Evolutionary conservation across 225 moss, liverwort and hornwort genomes (phyloP).

Genomic region (Straminergon stramineum): DNA sequence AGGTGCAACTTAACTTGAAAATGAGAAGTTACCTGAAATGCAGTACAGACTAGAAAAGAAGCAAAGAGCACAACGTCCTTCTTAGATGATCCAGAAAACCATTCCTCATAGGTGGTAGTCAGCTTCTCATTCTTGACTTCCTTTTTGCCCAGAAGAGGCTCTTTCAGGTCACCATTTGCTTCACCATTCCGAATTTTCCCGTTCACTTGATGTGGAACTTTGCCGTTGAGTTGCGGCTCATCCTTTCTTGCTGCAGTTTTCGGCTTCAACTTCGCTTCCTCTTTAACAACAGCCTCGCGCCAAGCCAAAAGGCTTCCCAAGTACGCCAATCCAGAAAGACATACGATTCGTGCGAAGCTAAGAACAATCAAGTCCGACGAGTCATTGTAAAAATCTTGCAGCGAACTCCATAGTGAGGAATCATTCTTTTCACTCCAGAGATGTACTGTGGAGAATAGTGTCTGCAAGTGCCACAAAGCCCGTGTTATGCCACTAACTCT

Average conservation of each 20-base stretch:
- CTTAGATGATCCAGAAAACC: slow-evolving; percentile 86
- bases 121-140: slow-evolving; percentile 28
- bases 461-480: slow-evolving; percentile 22
- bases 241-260: slow-evolving; percentile 20
- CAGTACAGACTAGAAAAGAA: slow-evolving; percentile 72
- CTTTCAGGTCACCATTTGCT: slow-evolving; percentile 32
- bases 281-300: slow-evolving; percentile 40
- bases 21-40: slow-evolving; percentile 49
- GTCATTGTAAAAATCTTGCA: slow-evolving; percentile 35
- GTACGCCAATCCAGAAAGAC: slow-evolving; percentile 45
- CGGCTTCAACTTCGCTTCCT: slow-evolving; percentile 33
- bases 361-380: slow-evolving; percentile 36
- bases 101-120: slow-evolving; percentile 39
- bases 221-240: slow-evolving; percentile 9
- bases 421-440: slow-evolving; percentile 36
- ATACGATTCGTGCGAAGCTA: slow-evolving; percentile 19
- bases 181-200: slow-evolving; percentile 35
- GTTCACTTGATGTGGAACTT: slow-evolving; percentile 19
- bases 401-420: slow-evolving; percentile 28
- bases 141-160: slow-evolving; percentile 53
- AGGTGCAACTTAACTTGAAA: neutral
- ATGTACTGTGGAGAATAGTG: slow-evolving; percentile 49
- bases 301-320: slow-evolving; percentile 36
- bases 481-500: neutral
- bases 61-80: slow-evolving; percentile 81